A percentile compares a stretch with the other conserved stretches of the same genome.
These are phyloP conservation scores for Trichoderma koningiopsis DNA, from an alignment of 2,329 filamentous ascomycete genomes.

Conservation along the genomic window DNA sequence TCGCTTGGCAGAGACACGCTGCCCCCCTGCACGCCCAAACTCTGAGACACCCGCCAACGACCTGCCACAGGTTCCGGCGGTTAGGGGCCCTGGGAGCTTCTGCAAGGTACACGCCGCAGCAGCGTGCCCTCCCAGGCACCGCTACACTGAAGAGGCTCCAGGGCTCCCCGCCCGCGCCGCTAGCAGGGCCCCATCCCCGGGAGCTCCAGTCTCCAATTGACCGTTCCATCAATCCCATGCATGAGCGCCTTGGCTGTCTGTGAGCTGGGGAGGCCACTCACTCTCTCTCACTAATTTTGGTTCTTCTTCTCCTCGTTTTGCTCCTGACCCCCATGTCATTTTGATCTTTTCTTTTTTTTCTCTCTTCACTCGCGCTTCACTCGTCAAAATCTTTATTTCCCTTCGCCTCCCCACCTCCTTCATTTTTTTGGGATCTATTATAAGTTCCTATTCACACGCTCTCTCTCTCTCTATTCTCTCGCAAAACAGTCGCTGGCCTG, in stretches of 20 bases:
- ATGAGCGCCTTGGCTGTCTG: not conserved
- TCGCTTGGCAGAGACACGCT: slow-evolving; percentile 16
- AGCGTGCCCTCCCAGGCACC: not conserved
- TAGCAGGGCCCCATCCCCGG: not conserved
- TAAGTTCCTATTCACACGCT: not conserved
- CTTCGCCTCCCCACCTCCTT: slow-evolving; percentile 12
- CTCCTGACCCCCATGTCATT: slow-evolving; percentile 22
- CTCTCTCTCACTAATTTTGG: not conserved
- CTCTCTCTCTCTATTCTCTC: slow-evolving; percentile 21
- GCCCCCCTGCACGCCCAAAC: slow-evolving; percentile 11
- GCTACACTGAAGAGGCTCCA: not conserved
- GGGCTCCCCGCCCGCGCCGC: not conserved
- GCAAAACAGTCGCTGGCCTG: slow-evolving; percentile 21
- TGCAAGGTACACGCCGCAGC: not conserved
- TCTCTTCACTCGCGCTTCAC: slow-evolving; percentile 28
- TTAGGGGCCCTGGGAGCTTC: not conserved
- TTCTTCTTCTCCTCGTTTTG: slow-evolving; percentile 17
- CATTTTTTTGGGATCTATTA: slow-evolving; percentile 5
- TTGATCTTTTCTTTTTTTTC: slow-evolving; percentile 31
- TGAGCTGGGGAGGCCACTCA: slow-evolving; percentile 5
- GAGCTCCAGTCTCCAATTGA: not conserved
- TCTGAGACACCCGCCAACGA: slow-evolving; percentile 12
- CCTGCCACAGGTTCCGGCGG: slow-evolving; percentile 7
- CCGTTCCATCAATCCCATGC: not conserved
- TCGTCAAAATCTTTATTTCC: slow-evolving; percentile 16